phyloP scores from a whole-genome alignment of 768 basidiomycete genomes.

The Fomitopsis serialis region DNA sequence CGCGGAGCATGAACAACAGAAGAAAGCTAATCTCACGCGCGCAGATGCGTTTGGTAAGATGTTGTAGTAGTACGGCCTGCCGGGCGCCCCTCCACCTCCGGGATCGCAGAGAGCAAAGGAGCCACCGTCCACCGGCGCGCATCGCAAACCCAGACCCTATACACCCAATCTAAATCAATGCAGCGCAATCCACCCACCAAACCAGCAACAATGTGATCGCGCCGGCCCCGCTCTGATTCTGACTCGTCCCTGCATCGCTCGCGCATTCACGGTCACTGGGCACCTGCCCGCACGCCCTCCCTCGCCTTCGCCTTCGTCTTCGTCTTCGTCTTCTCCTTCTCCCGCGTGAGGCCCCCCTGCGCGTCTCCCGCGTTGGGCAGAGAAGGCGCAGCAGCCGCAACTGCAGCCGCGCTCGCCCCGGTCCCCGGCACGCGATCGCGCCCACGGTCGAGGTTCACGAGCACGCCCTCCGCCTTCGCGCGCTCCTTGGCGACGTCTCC shows the following conservation, averaged over 20 bases:
- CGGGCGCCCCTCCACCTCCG: too few relatives aligned
- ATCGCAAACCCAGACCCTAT: too few relatives aligned
- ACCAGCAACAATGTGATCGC: too few relatives aligned
- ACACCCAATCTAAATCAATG: too few relatives aligned
- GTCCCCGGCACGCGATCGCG: slow-evolving; percentile 1
- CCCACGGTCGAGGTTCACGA: slow-evolving; percentile 39
- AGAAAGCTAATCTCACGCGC: neutral
- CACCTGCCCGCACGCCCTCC: slow-evolving; percentile 6
- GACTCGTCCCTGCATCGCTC: neutral
- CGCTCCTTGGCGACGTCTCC: slow-evolving; percentile 77
- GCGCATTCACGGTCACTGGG: neutral
- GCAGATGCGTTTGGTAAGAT: neutral
- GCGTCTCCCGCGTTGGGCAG: too few relatives aligned
- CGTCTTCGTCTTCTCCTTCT: neutral
- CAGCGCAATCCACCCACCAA: too few relatives aligned
- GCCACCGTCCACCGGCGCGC: too few relatives aligned
- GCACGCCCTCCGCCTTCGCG: slow-evolving; percentile 69
- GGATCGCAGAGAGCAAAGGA: too few relatives aligned
- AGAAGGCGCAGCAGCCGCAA: neutral
- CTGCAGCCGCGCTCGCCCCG: neutral
- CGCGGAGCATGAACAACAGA: neutral
- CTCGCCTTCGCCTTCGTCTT: slow-evolving; percentile 1
- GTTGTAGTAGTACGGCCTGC: too few relatives aligned
- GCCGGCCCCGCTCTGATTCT: neutral
- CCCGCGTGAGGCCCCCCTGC: neutral